Evolutionary conservation across 31 red algal genomes (phyloP), one percentile per base, ranked within the genome.

Genomic region (Odonthalia washingtoniensis): DNA sequence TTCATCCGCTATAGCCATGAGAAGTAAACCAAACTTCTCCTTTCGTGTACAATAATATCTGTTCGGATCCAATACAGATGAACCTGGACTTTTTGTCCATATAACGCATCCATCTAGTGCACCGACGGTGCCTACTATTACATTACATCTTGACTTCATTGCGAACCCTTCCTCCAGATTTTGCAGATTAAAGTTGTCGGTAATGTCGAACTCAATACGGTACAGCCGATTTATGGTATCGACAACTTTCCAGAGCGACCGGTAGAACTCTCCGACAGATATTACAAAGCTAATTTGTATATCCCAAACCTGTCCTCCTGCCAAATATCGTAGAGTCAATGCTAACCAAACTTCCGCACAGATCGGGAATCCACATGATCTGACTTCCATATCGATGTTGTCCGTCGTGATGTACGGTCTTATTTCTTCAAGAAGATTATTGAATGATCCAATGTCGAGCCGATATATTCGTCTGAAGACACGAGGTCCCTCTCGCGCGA

Each of bases 321-420:
- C n/a, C n/a, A n/a, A n/a, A n/a, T n/a, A n/a, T n/a, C n/a, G n/a
- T n/a, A n/a, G n/a, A n/a, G n/a, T n/a, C n/a, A n/a, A n/a, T n/a
- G n/a, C 21, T 57, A 57, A 57, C 49, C 49, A 57, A 57, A 57
- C 49, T 57, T 57, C 49, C 21, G 49, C 49, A 57, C 49, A 57
- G 49, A 57, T 21, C 12, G 49, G 49, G 9, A 21, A 57, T 57
- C 21, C 49, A 57, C 49, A 57, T 9, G 12, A 14, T 21, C 21
- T 57, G 21, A 21, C 49, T 14, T 9, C 49, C 49, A 57, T 57
- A 14, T 57, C 49, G 9, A 14, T 21, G 21, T 57, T 57, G 21
- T 57, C 49, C 49, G 49, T 57, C 49, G 9, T 57, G 21, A 57
- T 57, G 21, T 57, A n/a, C n/a, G n/a, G n/a, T n/a, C n/a, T n/a